These are phyloP conservation scores for Rhodomyrtus psidioides DNA, from an alignment of 441 rosid species.

Conservation along the genomic window DNA sequence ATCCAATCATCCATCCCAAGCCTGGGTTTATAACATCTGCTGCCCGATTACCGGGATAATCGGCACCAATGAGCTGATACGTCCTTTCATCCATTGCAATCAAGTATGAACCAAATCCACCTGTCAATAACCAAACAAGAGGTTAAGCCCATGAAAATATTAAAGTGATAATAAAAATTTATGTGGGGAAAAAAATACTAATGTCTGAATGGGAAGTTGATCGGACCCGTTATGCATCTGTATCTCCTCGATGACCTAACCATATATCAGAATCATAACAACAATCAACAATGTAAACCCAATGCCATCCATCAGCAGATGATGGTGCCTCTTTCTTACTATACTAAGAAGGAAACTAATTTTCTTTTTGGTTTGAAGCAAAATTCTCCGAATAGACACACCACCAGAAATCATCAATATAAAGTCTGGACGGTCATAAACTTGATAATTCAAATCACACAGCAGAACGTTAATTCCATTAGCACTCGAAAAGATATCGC, in stretches of 20 bases:
- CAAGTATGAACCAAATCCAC: conserved; percentile 82
- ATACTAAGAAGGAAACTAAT: not conserved
- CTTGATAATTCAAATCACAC: not conserved
- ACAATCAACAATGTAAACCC: not conserved
- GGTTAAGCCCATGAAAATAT: not conserved
- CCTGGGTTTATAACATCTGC: conserved; percentile 75
- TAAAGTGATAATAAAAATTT: not conserved
- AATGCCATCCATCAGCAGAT: not conserved
- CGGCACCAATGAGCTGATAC: conserved; percentile 68
- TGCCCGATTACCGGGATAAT: conserved; percentile 70
- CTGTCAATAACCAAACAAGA: conserved; percentile 19
- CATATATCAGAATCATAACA: not conserved
- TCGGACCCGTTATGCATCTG: not conserved
- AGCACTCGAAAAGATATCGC: not conserved
- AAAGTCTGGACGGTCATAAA: not conserved
- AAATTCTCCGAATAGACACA: not conserved
- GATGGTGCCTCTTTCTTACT: not conserved
- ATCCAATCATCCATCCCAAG: conserved; percentile 86
- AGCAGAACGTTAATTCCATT: not conserved
- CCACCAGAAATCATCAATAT: not conserved
- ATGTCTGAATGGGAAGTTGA: not conserved
- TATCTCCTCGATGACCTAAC: not conserved
- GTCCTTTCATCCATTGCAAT: conserved; percentile 84
- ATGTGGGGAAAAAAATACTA: not conserved
- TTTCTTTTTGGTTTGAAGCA: not conserved